Base-by-base conservation (phyloP, 2,329 filamentous ascomycete genomes). In the Tothia fuscella region DNA sequence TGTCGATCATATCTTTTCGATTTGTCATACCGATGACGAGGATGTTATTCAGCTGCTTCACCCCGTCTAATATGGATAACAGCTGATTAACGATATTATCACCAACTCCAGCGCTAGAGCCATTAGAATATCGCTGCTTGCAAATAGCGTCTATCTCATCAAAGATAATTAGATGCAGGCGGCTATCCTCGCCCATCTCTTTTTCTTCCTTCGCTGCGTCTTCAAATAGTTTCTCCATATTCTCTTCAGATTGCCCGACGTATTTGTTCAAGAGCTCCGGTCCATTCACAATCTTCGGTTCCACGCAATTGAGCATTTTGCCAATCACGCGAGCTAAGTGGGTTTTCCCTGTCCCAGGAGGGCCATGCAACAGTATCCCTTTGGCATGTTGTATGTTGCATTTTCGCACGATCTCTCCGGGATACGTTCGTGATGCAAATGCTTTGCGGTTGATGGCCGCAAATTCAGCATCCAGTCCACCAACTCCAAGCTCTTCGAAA, bases 1-100 rank as follows among this genome's bases (percentile, higher is more conserved):
- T 91, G 59, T 98, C 91, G 49, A 98, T 96, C 89, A 98, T 94
- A 60, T 98, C 91, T 70, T 89, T 94, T 48, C 91, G 76, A 65
- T 98, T 98, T 38, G 91, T 98, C 91, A 98, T 98, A 64, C 91
- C 91, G 53, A 98, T 96, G 42, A 98, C 74, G 2, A 98, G 72
- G 49, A 98, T 93, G 58, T 98, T 98, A 73, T 96, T 96, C 44
- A 94, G 74, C 58, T 93, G 84, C 48, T 94, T 85, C 3, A 94
- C 87, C 69, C 87, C 87, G 56, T 94, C 87, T 4, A 94, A 74
- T 64, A 93, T 94, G 2, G 87, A 88, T 3, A 94, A 72, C 50
- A 94, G 70, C 67, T 98, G 91, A 64, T 98, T 98, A 54, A 98
- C 91, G 41, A 98, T 87, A 53, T 86, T 95, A 69, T 98, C 91